Conservation (phyloP, 768 basidiomycete species). For the Pholiota conissans region DNA sequence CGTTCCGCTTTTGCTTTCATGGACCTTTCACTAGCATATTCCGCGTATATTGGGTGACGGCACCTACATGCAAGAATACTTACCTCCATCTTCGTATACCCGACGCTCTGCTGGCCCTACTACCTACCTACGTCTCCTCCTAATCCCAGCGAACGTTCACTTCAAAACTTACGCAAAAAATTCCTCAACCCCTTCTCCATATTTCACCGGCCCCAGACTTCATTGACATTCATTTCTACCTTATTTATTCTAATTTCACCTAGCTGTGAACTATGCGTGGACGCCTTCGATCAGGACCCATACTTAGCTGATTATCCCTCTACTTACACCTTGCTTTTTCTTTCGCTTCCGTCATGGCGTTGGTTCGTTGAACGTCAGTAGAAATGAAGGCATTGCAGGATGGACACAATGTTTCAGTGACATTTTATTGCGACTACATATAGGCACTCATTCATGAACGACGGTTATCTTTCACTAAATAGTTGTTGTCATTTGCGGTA, state of each 20-base stretch:
- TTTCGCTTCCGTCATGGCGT: too few species aligned
- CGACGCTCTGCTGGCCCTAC: background rate
- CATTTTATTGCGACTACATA: background rate
- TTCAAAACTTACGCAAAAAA: too few species aligned
- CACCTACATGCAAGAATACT: background rate
- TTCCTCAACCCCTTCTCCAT: too few species aligned
- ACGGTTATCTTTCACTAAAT: too few species aligned
- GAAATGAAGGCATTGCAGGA: too few species aligned
- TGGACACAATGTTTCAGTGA: background rate
- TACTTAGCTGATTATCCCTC: background rate
- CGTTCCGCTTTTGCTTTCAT: background rate
- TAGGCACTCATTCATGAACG: too few species aligned
- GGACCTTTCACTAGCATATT: background rate
- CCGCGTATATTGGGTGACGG: background rate
- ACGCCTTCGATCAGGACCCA: background rate
- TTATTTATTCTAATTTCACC: background rate
- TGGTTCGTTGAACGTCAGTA: too few species aligned
- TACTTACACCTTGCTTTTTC: background rate
- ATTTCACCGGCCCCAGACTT: background rate
- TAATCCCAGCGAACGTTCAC: too few species aligned
- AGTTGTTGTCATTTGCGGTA: background rate
- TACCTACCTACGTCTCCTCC: too few species aligned
- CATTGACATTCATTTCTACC: background rate
- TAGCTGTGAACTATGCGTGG: background rate
- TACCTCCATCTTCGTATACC: slow-evolving; percentile 3